Base-by-base conservation (phyloP, 2,329 filamentous ascomycete genomes). In the Fusarium austroafricanum region DNA sequence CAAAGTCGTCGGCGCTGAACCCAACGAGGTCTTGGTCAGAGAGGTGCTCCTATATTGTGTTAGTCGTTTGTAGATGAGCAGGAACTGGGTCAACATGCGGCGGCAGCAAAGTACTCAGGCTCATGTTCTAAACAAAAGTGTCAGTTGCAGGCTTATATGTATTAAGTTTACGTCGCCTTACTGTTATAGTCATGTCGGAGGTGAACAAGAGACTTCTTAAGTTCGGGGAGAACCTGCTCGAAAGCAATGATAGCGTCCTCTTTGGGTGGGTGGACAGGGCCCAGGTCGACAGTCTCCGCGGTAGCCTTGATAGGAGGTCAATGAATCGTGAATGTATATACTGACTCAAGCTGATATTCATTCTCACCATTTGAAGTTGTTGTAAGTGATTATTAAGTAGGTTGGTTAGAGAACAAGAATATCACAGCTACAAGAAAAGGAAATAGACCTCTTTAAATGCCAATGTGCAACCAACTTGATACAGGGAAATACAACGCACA, bases 21-120 rank as follows among this genome's bases (percentile, higher is more conserved):
- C 97, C 94, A 60, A 94, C 93, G 80, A 97, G 97, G 60, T 97
- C 88, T 79, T 96, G 96, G 61, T 94, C 92, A 42, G 81, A 43
- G 33, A 75, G 68, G 38, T 60, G 50, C 35, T 55, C 58, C 62
- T 61, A 15, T 26, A 17, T 20, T 40, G 17, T 33, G 21, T 65
- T 8, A 64, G 37, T 21, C 28, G 15, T 28, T 14, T 21, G 21
- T 6, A 29, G 5, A 17, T 11, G 23, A 29, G 17, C 5, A 46
- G 12, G 5, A 21, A 28, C 4, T 35, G 10, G 11, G 8, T 28
- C 28, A 17, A 47, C 76, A 61, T 68, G 79, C 79, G 52, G 83
- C 83, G 3, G 83, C 80, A n/a, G 81, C 80, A 78, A 87, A 87
- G 75, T 86, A 86, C 62, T 84, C 81, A 10, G 80, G 81, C 66